Evolutionary conservation across 73 alveolate species (phyloP), one percentile per base, ranked within the genome.

Genomic region (Urostyla sp.): DNA sequence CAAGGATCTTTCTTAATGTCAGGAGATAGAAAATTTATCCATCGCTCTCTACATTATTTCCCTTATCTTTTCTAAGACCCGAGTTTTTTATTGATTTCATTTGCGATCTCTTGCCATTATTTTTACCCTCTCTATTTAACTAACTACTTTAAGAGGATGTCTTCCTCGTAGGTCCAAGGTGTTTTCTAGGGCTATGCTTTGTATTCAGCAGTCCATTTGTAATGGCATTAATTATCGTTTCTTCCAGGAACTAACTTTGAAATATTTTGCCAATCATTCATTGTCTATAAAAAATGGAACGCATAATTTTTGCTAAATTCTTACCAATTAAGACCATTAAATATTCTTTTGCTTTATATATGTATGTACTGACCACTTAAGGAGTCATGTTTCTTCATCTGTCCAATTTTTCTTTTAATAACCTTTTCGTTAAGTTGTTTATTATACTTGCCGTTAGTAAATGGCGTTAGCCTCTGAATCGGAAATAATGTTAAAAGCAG

Each of bases 21-120:
- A 1, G 98, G 98, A 58, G 84, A 51, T 21, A 92, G 83, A 67
- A 84, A 92, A 49, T 89, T 92, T 34, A 81, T 72, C 98, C 98
- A 92, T 58, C 98, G 84, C 67, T 92, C 98, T 67, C 98, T 50
- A 69, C 98, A 92, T 45, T 92, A 93, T 54, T 92, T 92, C 1
- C 98, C 98, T 27, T 56, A 24, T 43, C 95, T 69, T 28, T 60
- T 63, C 13, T 52, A 37, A 21, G 44, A 49, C 2, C 84, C 88
- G 75, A 81, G 40, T 31, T 56, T 67, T 49, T 87, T 53, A 54
- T 87, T 87, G 27, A 84, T 44, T n/a, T 55, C 74, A 15, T 84
- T 32, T 0, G 92, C 87, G 1, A 84, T 74, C 38, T 58, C 76
- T 11, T 57, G 67, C 92, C 92, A 84, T 16, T 84, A 36, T 30